Evolutionary conservation across 1,139 yeast genomes (phyloP), one percentile per base, ranked within the genome.

Genomic region (Komagataea norvegica): DNA sequence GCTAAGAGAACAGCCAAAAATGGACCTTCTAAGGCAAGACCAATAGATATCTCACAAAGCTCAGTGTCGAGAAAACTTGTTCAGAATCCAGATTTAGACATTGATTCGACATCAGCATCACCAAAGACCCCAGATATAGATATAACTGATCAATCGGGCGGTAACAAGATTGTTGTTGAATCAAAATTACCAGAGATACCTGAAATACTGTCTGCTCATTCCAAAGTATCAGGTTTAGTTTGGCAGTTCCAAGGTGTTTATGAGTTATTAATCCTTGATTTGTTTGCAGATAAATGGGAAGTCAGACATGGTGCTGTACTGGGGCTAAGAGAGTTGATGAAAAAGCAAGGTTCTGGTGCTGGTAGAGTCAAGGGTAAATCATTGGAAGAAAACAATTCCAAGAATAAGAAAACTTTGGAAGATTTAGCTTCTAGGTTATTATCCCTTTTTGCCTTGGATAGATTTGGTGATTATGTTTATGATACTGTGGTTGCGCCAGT

Each of bases 231-330:
- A 1, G 91, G 88, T 5, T 67, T 81, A 34, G 83, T 86, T 1
- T 93, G 98, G 97, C 95, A 88, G 41, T 86, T 89, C 51, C 96
- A 89, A 67, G 96, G 96, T n/a, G 81, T 91, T n/a, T 88, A 83
- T 55, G 96, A 88, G 55, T 64, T 89, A 23, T 62, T 93, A 30
- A 66, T 87, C 46, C 78, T 78, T 31, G 96, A 89, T 52, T 64
- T 93, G 42, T 87, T 87, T 56, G 82, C 83, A 48, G 93, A 86
- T 31, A 70, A 74, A 37, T 93, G 99, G 99, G 98, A 93, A 63
- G 71, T 82, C 14, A 77, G 99, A 51, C 99, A 93, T 60, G 99
- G 98, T 28, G 91, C 97, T 0, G 87, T 95, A 6, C 69, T 91
- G 48, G 98, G 98, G 0, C 67, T 93, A 33, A 72, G 98, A 56